Evolutionary conservation across 1,284 basidiomycete genomes (phyloP).

Genomic region (Moniliella sp.): DNA sequence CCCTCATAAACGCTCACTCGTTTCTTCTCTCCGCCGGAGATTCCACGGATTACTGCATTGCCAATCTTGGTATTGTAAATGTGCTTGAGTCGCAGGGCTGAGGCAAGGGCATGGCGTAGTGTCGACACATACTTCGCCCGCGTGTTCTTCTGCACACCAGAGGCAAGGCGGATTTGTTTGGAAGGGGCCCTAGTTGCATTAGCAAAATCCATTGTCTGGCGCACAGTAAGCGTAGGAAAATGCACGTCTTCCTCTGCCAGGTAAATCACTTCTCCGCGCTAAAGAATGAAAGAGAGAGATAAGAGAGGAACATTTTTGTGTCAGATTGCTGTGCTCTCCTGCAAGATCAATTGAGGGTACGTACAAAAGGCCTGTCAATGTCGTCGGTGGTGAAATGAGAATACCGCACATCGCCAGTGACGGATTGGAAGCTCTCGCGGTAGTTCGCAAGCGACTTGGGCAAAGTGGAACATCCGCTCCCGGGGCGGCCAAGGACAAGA

Average conservation of each 20-base stretch:
- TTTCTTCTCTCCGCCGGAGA: conserved; percentile 27
- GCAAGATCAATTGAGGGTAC: no score
- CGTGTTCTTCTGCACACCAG: conserved; percentile 8
- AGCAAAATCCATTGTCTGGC: conserved; percentile 15
- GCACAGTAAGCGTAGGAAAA: conserved; percentile 16
- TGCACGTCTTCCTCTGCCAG: conserved; percentile 16
- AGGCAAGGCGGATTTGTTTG: conserved; percentile 11
- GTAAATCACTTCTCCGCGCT: conserved; percentile 15
- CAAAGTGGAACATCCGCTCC: conserved; percentile 44
- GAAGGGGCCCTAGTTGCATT: conserved; percentile 5
- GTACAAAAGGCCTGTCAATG: conserved; percentile 36
- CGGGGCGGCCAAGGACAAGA: conserved; percentile 40
- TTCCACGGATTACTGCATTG: conserved; percentile 34
- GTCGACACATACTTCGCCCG: conserved; percentile 25
- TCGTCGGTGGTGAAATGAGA: conserved; percentile 39
- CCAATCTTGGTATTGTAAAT: conserved; percentile 18
- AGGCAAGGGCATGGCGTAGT: conserved; percentile 4
- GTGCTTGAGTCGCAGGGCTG: conserved; percentile 13
- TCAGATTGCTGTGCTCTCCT: no score
- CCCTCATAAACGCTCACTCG: conserved; percentile 16
- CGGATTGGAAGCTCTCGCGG: conserved; percentile 24
- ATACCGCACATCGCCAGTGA: conserved; percentile 26
- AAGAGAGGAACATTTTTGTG: no score
- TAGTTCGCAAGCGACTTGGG: conserved; percentile 42
- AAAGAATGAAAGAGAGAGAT: conserved; percentile 5